These are phyloP conservation scores for Xylaria sp. DNA, from an alignment of 495 filamentous ascomycete genomes.

Conservation along the genomic window DNA sequence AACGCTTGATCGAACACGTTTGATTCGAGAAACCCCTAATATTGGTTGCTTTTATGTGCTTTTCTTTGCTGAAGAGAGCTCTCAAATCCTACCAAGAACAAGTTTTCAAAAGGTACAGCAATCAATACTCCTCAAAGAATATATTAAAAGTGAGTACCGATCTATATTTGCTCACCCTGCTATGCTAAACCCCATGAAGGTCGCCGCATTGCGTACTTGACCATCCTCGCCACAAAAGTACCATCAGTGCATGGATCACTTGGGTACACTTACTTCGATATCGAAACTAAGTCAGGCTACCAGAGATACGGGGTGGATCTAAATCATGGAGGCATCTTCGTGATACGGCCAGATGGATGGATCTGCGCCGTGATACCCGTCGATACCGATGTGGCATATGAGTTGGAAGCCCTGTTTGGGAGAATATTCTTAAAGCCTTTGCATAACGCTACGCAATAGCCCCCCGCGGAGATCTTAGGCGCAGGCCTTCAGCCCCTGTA, in stretches of 20 bases:
- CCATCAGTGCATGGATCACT: conserved; percentile 51
- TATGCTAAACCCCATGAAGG: conserved; percentile 22
- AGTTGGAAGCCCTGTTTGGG: conserved; percentile 12
- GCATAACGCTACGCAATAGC: too few relatives aligned
- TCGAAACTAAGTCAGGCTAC: conserved; percentile 39
- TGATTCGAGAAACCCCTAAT: conserved; percentile 51
- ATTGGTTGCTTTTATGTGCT: conserved; percentile 26
- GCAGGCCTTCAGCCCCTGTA: too few relatives aligned
- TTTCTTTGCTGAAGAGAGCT: not conserved
- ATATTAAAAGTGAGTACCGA: conserved; percentile 8
- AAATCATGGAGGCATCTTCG: conserved; percentile 43
- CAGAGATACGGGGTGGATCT: conserved; percentile 44
- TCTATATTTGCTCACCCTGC: conserved; percentile 28
- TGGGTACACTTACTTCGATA: conserved; percentile 47
- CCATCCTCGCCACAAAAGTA: conserved; percentile 40
- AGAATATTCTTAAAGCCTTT: not conserved
- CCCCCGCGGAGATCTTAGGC: too few relatives aligned
- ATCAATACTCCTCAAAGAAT: conserved; percentile 7
- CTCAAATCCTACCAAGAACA: not conserved
- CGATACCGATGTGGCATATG: conserved; percentile 3
- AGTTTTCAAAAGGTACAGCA: not conserved
- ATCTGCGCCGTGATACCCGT: conserved; percentile 44
- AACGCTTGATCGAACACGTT: conserved; percentile 49
- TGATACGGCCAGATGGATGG: conserved; percentile 57
- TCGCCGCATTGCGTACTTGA: conserved; percentile 35